Evolutionary conservation across 2,329 filamentous ascomycete species (phyloP).

Genomic region (Nothopassalora personata): DNA sequence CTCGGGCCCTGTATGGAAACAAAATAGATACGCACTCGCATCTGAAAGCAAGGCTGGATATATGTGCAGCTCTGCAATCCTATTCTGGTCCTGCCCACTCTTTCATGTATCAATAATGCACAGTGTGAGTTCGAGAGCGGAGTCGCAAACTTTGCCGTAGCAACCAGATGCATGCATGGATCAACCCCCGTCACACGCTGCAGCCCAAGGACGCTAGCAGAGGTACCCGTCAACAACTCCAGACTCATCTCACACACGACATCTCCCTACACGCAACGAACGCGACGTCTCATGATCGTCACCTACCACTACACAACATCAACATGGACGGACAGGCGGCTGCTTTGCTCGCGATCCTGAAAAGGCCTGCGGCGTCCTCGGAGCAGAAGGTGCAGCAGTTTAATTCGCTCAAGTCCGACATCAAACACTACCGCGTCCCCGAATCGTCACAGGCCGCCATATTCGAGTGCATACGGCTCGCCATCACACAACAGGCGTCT

Average conservation of each 20-base stretch:
- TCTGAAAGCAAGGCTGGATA: too few relatives aligned
- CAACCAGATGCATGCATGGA: background rate
- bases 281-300: background rate
- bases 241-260: background rate
- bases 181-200: background rate
- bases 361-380: slow-evolving; percentile 60
- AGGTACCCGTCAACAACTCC: background rate
- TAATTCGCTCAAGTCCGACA: slow-evolving; percentile 73
- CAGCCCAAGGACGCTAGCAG: background rate
- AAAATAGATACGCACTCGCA: too few relatives aligned
- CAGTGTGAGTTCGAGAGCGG: too few relatives aligned
- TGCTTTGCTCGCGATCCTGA: slow-evolving; percentile 50
- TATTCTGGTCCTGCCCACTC: too few relatives aligned
- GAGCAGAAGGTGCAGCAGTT: slow-evolving; percentile 68
- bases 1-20: too few relatives aligned
- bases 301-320: background rate
- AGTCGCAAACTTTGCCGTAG: background rate
- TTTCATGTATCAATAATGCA: too few relatives aligned
- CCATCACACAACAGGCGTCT: slow-evolving; percentile 70
- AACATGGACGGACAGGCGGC: slow-evolving; percentile 54
- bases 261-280: background rate
- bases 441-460: slow-evolving; percentile 65
- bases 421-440: slow-evolving; percentile 88
- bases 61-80: too few relatives aligned
- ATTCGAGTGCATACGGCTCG: slow-evolving; percentile 74